These are phyloP conservation scores for Aegilops tauschii DNA, from an alignment of 176 grass and related monocot genomes.

Conservation along the genomic window DNA sequence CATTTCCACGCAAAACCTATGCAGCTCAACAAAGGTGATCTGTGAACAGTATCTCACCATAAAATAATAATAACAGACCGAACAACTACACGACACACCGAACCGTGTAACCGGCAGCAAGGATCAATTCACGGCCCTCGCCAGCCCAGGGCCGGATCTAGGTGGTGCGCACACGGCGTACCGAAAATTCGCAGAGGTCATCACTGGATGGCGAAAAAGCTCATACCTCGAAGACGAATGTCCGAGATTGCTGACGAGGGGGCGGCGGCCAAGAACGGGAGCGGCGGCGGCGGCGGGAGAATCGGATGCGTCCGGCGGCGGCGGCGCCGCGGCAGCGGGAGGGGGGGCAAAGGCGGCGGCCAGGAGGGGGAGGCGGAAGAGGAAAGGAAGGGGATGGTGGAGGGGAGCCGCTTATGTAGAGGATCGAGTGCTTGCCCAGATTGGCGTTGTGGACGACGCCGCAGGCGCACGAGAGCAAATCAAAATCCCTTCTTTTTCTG, in stretches of 20 bases:
- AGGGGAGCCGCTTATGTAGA: not conserved
- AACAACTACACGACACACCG: not conserved
- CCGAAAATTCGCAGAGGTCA: not conserved
- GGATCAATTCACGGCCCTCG: not conserved
- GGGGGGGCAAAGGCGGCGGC: not conserved
- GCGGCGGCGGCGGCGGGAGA: not conserved
- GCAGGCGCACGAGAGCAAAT: not conserved
- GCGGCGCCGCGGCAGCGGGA: not conserved
- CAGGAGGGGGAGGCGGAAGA: not conserved
- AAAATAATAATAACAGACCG: not conserved
- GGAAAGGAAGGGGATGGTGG: not conserved
- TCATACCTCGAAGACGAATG: not conserved
- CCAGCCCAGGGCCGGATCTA: not conserved
- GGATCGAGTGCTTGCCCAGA: not conserved
- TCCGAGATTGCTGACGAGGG: not conserved
- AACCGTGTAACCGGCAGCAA: not conserved
- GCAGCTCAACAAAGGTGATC: not conserved
- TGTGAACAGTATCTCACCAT: not conserved
- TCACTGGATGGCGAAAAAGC: not conserved
- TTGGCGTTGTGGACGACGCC: slow-evolving; percentile 14
- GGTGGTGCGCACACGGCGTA: not conserved
- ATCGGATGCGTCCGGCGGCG: not conserved
- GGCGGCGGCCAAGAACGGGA: not conserved
- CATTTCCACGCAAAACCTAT: not conserved
- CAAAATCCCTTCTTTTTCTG: not conserved